A percentile compares a stretch with the other conserved stretches of the same genome.
Conservation (phyloP, 1,284 basidiomycete species). For the Ganoderma sinense region DNA sequence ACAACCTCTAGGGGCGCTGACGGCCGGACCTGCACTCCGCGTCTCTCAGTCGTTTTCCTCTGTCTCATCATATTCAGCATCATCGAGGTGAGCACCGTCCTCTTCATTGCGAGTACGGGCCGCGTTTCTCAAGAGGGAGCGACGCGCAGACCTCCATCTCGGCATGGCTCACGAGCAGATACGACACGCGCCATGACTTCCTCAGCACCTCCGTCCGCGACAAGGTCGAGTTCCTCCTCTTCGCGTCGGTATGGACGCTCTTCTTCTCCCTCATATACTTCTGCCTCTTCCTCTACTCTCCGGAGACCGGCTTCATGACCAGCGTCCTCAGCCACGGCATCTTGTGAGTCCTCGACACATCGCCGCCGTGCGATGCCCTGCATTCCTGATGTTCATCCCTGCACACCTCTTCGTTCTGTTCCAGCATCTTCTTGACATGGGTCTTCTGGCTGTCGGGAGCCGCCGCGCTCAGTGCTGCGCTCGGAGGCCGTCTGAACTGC, state of each 20-base stretch:
- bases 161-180: slow-evolving; percentile 70
- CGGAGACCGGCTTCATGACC: slow-evolving; percentile 54
- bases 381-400: not conserved
- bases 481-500: slow-evolving; percentile 77
- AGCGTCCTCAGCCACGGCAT: slow-evolving; percentile 69
- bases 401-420: not conserved
- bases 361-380: not conserved
- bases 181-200: slow-evolving; percentile 62
- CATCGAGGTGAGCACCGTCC: slow-evolving; percentile 54
- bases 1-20: not conserved
- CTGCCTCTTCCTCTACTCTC: slow-evolving; percentile 57
- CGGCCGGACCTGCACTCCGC: not conserved
- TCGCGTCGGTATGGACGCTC: slow-evolving; percentile 75
- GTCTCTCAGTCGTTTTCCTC: slow-evolving; percentile 54
- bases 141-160: slow-evolving; percentile 63
- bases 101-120: not conserved
- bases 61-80: slow-evolving; percentile 64
- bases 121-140: not conserved
- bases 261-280: slow-evolving; percentile 60
- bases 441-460: slow-evolving; percentile 47
- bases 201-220: slow-evolving; percentile 58
- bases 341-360: slow-evolving; percentile 56
- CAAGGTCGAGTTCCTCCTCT: slow-evolving; percentile 71
- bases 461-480: slow-evolving; percentile 67
- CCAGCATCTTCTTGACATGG: slow-evolving; percentile 70